Conservation (phyloP, 257 asterid species). For the Solanum pinnatisectum region DNA sequence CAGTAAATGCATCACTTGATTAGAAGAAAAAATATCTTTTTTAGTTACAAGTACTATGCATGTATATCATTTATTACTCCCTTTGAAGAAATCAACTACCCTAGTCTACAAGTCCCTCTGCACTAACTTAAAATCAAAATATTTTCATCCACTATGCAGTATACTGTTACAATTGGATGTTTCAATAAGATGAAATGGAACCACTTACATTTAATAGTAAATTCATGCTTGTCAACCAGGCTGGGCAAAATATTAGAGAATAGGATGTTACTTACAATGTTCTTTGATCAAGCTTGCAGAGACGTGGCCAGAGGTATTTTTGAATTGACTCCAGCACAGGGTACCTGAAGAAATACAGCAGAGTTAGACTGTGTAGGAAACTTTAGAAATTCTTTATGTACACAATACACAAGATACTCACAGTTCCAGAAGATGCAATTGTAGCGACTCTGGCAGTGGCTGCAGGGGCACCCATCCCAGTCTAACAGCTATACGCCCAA, state of each 20-base stretch:
- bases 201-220: neutral
- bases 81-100: neutral
- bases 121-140: neutral
- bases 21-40: neutral
- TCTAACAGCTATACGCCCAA: slow-evolving; percentile 97
- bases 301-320: slow-evolving; percentile 51
- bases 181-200: neutral
- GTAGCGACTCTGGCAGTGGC: slow-evolving; percentile 95
- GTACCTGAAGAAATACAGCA: slow-evolving; percentile 22
- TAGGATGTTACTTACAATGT: slow-evolving; percentile 23
- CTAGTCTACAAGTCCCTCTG: neutral
- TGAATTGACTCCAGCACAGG: slow-evolving; percentile 49
- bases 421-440: slow-evolving; percentile 93
- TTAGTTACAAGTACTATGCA: neutral
- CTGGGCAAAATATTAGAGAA: neutral
- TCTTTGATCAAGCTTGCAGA: slow-evolving; percentile 52
- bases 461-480: slow-evolving; percentile 99
- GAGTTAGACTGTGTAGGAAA: neutral
- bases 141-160: neutral
- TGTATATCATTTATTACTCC: neutral
- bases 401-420: slow-evolving; percentile 29
- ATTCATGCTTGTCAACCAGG: neutral
- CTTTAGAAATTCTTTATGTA: neutral
- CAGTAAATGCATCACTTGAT: neutral
- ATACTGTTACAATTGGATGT: neutral